Evolutionary conservation across 163 green algal genomes (phyloP), one percentile per base, ranked within the genome.

Genomic region (Volvox carteri): DNA sequence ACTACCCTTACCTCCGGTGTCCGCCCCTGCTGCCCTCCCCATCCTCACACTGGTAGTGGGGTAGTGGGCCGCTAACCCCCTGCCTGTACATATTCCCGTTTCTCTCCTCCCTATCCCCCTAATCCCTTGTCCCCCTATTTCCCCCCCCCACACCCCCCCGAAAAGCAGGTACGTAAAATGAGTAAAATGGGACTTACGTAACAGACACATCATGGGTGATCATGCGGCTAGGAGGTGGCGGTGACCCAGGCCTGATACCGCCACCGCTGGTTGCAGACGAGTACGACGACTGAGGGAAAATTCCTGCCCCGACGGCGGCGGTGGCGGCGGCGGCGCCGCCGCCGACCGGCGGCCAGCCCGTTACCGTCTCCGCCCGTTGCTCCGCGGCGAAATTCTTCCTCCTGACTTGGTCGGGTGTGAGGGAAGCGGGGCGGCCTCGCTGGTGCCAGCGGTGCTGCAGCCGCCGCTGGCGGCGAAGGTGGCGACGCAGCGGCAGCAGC

Each of bases 171-270:
- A n/a, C n/a, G n/a, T n/a, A n/a, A n/a, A n/a, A n/a, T n/a, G n/a
- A n/a, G n/a, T n/a, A n/a, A n/a, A n/a, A n/a, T n/a, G n/a, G n/a
- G n/a, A n/a, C n/a, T n/a, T n/a, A 56, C 54, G n/a, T 86, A 23
- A 87, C 35, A 33, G 79, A 87, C 0, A 35, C 46, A 4, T 87
- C 65, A 2, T 80, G 67, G 0, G 46, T 58, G 5, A 87, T 72
- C 81, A 87, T 87, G 19, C 81, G 81, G 44, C 62, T 68, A 4
- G 33, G 54, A 48, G 67, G 48, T 35, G 33, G 14, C 67, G 35
- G 67, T 14, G 12, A 5, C 19, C 44, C 74, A 65, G 7, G 28
- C 44, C n/a, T 28, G 46, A 1, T 12, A 6, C 44, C 74, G 74
- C 46, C 46, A 30, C 44, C 74, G 74, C 25, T 28, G 72, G 1